Conservation (phyloP, 129 eudicot genomes). For the Apium graveolens region DNA sequence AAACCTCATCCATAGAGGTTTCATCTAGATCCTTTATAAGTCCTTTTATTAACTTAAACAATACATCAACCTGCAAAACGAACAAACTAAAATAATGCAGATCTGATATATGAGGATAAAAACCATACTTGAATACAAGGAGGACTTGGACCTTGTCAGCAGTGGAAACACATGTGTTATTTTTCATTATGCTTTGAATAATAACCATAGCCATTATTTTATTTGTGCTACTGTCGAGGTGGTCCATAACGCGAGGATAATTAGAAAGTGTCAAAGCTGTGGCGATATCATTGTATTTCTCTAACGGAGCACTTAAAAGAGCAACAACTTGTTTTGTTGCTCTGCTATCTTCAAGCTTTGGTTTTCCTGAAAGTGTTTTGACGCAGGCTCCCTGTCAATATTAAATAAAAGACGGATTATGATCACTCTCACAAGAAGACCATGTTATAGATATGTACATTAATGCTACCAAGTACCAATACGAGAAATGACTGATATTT, state of each 20-base stretch:
- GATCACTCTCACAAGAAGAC: background rate
- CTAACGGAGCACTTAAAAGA: slow-evolving; percentile 94
- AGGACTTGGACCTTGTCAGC: slow-evolving; percentile 61
- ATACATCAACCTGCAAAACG: slow-evolving; percentile 78
- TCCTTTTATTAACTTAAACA: slow-evolving; percentile 89
- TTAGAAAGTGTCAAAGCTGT: slow-evolving; percentile 94
- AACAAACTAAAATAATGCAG: slow-evolving; percentile 12
- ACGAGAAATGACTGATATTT: background rate
- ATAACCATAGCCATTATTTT: slow-evolving; percentile 98
- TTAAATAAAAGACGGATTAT: slow-evolving; percentile 1
- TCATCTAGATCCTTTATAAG: slow-evolving; percentile 79
- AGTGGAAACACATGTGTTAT: slow-evolving; percentile 67
- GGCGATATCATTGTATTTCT: slow-evolving; percentile 84
- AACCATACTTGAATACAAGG: background rate
- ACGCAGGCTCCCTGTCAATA: slow-evolving; percentile 82
- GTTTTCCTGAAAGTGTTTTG: slow-evolving; percentile 68
- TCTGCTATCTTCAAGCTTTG: slow-evolving; percentile 87
- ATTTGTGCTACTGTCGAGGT: slow-evolving; percentile 87
- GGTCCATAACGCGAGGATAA: slow-evolving; percentile 97
- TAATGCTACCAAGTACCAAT: background rate
- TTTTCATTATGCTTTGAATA: slow-evolving; percentile 84
- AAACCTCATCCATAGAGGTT: slow-evolving; percentile 68
- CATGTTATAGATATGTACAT: background rate
- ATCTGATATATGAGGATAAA: background rate
- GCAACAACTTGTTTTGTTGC: slow-evolving; percentile 99